Evolutionary conservation across 371 early-diverging fungal species (phyloP).

Genomic region (Actinomortierella wolfii): DNA sequence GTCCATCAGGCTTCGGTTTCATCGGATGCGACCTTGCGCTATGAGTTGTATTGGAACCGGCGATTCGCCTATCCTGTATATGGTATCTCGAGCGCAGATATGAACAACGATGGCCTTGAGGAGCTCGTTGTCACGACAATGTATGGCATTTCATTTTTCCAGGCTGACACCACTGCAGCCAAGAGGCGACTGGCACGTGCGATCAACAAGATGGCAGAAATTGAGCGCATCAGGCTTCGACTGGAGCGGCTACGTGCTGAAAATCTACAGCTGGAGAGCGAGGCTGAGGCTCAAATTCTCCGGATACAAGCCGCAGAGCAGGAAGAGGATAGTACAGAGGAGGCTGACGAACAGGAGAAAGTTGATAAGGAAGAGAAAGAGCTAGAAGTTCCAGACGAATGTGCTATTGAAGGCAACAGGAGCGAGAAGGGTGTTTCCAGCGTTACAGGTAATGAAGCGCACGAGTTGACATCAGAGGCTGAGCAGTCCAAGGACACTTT

Average conservation of each 20-base stretch:
- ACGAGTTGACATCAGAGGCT: too few species aligned
- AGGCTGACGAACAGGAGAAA: conserved; percentile 3
- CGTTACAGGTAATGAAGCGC: too few species aligned
- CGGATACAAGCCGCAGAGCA: neutral
- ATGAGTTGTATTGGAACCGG: conserved; percentile 67
- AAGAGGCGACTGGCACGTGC: conserved; percentile 26
- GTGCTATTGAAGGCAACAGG: neutral
- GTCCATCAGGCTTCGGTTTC: too few species aligned
- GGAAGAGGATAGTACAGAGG: neutral
- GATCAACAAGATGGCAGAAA: conserved; percentile 27
- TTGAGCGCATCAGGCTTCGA: conserved; percentile 22
- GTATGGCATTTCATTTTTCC: conserved; percentile 59
- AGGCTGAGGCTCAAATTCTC: conserved; percentile 3
- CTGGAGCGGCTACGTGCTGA: conserved; percentile 18
- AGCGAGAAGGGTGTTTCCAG: neutral
- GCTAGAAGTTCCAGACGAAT: neutral
- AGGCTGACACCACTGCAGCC: conserved; percentile 29
- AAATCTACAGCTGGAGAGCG: conserved; percentile 17
- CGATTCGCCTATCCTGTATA: conserved; percentile 77
- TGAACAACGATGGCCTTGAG: conserved; percentile 73
- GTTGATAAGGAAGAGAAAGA: conserved; percentile 5
- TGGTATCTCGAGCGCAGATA: conserved; percentile 65
- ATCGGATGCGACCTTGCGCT: conserved; percentile 24
- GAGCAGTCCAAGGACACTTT: neutral
- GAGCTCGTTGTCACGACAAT: conserved; percentile 75